phyloP scores from a whole-genome alignment of 306 rosid genomes.

The Fragaria nilgerrensis region DNA sequence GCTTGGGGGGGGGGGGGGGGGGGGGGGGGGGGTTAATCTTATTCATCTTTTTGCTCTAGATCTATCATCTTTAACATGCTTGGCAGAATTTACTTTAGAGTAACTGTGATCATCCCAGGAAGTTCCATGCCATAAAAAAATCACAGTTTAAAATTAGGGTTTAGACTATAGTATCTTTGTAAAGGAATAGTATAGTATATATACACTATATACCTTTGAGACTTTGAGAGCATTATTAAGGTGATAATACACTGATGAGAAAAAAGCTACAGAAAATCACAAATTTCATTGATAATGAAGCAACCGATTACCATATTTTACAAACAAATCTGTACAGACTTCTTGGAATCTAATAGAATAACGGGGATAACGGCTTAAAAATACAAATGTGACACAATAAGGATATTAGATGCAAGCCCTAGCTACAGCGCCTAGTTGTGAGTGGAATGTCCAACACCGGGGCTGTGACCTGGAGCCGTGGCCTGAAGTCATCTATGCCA shows the following conservation, averaged over 20 bases:
- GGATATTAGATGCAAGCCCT: constrained; percentile 12
- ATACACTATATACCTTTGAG: not conserved
- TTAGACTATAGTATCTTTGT: not conserved
- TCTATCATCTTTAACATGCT: not conserved
- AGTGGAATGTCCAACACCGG: constrained; percentile 59
- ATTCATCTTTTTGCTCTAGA: no score
- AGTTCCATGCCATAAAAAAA: not conserved
- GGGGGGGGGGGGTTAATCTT: no score
- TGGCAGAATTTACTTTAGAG: not conserved
- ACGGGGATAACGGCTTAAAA: not conserved
- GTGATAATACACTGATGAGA: not conserved
- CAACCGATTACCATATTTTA: not conserved
- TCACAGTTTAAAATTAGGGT: not conserved
- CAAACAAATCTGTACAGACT: not conserved
- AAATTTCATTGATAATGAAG: not conserved
- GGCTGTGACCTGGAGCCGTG: constrained; percentile 78
- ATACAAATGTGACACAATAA: not conserved
- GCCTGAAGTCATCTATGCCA: constrained; percentile 41
- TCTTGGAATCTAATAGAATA: not conserved
- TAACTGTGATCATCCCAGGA: not conserved
- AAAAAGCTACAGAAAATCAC: not conserved
- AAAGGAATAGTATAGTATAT: not conserved
- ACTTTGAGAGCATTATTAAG: not conserved
- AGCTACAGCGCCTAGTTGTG: constrained; percentile 33
- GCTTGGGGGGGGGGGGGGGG: no score